Percentiles rank a stretch among this genome's conserved stretches.
Evolutionary conservation across 2,329 filamentous ascomycete species (phyloP).

Genomic region (Rhinocladiella mackenziei): DNA sequence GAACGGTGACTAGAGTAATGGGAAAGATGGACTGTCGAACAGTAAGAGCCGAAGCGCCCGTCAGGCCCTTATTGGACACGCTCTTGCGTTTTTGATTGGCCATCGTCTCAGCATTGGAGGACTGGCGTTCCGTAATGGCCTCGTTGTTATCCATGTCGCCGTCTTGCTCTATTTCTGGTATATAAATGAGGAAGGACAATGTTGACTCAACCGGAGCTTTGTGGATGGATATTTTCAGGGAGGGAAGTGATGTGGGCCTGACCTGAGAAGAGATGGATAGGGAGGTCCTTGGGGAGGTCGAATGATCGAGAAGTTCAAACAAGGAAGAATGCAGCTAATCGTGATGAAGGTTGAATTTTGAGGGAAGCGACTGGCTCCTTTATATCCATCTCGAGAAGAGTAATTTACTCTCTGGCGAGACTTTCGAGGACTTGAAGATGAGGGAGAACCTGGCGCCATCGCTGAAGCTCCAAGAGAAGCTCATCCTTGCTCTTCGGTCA

Average conservation of each 20-base stretch:
- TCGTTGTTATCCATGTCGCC: constrained; percentile 21
- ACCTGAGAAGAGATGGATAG: background rate
- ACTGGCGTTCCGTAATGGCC: constrained; percentile 26
- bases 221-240: too few relatives aligned
- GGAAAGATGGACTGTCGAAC: constrained; percentile 44
- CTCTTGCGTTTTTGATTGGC: constrained; percentile 23
- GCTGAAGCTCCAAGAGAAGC: too few relatives aligned
- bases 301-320: constrained; percentile 2
- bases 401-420: background rate
- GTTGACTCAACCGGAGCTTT: too few relatives aligned
- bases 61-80: constrained; percentile 31
- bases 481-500: background rate
- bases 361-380: constrained; percentile 1
- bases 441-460: background rate
- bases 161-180: too few relatives aligned
- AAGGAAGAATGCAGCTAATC: constrained; percentile 8
- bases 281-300: background rate
- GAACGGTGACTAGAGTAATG: constrained; percentile 44
- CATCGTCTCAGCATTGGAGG: constrained; percentile 28
- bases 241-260: background rate
- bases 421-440: background rate
- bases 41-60: constrained; percentile 42
- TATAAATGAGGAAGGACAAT: too few relatives aligned
- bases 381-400: constrained; percentile 8
- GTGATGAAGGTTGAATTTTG: constrained; percentile 1